A percentile compares a stretch with the other conserved stretches of the same genome.
Evolutionary conservation across 2,329 filamentous ascomycete species (phyloP).

Genomic region (Nigrospora sphaerica): DNA sequence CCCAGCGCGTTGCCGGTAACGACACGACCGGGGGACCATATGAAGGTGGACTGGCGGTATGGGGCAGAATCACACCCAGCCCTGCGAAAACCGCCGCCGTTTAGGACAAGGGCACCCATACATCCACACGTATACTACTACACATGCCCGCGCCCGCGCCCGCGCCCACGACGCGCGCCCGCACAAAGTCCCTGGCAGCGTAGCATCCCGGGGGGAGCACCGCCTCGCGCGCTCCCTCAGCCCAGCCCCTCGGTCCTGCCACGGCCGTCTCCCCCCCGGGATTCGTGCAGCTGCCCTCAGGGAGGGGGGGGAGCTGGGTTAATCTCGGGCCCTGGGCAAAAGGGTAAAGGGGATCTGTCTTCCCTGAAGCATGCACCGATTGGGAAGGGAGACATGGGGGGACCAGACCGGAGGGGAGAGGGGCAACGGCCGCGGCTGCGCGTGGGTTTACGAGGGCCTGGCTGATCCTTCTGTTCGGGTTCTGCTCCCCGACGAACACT

Average conservation of each 20-base stretch:
- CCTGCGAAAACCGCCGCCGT: too few species aligned
- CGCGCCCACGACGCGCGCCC: too few species aligned
- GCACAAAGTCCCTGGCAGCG: neutral
- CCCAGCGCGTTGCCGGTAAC: too few species aligned
- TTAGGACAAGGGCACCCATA: too few species aligned
- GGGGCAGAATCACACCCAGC: too few species aligned
- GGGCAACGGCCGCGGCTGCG: too few species aligned
- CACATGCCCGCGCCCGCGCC: too few species aligned
- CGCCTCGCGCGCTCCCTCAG: neutral
- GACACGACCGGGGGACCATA: too few species aligned
- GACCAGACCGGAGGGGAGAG: too few species aligned
- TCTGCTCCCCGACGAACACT: neutral
- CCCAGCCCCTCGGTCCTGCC: neutral
- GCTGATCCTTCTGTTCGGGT: constrained; percentile 1
- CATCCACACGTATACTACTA: too few species aligned
- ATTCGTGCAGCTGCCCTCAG: neutral
- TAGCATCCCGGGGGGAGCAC: neutral
- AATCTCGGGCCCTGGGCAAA: constrained; percentile 1
- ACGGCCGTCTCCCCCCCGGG: neutral
- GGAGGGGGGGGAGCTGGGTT: neutral
- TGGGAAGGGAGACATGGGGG: neutral
- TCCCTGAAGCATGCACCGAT: constrained; percentile 1
- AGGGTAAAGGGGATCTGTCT: neutral
- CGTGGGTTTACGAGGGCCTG: neutral
- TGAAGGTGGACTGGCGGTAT: too few species aligned